Percentiles rank a stretch among this genome's conserved stretches.
Conservation (phyloP, 176 grass and related monocot genomes). For the Triticum turgidum region DNA sequence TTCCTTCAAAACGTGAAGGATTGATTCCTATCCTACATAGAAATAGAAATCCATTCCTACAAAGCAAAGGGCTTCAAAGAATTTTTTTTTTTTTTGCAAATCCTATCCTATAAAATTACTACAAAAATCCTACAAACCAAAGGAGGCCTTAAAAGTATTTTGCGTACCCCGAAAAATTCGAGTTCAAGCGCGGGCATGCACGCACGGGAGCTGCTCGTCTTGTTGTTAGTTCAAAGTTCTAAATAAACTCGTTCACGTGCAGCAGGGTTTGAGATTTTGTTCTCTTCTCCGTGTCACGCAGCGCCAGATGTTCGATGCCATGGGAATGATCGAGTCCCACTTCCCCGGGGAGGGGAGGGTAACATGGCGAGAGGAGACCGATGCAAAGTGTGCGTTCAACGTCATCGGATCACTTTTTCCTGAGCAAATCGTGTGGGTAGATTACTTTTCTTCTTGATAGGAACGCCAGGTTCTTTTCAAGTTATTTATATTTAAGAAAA, state of each 20-base stretch:
- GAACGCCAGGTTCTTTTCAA: neutral
- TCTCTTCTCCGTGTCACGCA: neutral
- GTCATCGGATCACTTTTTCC: neutral
- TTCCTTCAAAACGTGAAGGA: too few species aligned
- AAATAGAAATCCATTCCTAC: too few species aligned
- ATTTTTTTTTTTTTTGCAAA: too few species aligned
- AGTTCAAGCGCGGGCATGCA: too few species aligned
- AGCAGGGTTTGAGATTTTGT: neutral
- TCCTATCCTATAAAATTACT: too few species aligned
- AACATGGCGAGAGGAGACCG: neutral
- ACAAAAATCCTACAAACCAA: too few species aligned
- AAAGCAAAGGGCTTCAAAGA: too few species aligned
- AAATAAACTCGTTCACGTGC: neutral
- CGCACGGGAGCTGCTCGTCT: neutral
- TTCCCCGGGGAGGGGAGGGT: neutral
- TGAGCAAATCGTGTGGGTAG: neutral
- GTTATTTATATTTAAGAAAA: too few species aligned
- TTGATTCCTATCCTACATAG: too few species aligned
- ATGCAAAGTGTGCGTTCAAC: neutral
- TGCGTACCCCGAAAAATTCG: too few species aligned
- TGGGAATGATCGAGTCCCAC: neutral
- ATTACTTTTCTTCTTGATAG: neutral
- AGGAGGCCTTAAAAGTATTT: too few species aligned
- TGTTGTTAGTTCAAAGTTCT: too few species aligned
- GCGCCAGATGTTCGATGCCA: neutral